phyloP scores from a whole-genome alignment of 1,139 yeast species.

The Debaryomyces coudertii region DNA sequence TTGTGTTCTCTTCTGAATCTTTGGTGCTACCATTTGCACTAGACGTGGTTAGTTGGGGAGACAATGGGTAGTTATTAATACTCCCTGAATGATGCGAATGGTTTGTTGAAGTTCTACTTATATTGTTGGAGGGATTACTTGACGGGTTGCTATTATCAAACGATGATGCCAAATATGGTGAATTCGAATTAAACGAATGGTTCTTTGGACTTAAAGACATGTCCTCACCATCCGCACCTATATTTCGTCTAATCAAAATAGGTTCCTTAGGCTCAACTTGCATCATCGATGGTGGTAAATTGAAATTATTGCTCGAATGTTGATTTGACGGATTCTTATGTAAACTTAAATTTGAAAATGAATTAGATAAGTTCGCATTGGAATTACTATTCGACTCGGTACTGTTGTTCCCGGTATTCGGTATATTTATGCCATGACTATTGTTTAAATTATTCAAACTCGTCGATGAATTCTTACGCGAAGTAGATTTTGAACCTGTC shows the following conservation, averaged over 20 bases:
- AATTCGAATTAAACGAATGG: conserved; percentile 11
- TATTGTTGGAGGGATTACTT: background rate
- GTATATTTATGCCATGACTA: conserved; percentile 17
- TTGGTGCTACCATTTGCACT: conserved; percentile 5
- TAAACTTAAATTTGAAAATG: conserved; percentile 13
- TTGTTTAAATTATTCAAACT: conserved; percentile 15
- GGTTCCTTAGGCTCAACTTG: conserved; percentile 71
- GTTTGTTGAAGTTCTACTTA: conserved; percentile 39
- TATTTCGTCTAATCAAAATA: conserved; percentile 51
- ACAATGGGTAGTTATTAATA: conserved; percentile 23
- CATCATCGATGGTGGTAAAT: conserved; percentile 69
- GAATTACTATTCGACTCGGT: conserved; percentile 7
- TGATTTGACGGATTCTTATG: conserved; percentile 8
- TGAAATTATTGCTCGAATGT: conserved; percentile 18
- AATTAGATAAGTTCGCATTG: conserved; percentile 8
- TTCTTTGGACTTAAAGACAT: conserved; percentile 13
- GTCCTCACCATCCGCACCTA: conserved; percentile 29
- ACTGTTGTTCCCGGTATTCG: conserved; percentile 15
- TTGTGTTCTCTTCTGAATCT: background rate
- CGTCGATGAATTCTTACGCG: conserved; percentile 43
- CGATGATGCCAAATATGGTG: conserved; percentile 11
- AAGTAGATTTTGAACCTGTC: conserved; percentile 37
- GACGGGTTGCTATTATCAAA: conserved; percentile 1
- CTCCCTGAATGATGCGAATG: conserved; percentile 36
- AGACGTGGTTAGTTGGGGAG: conserved; percentile 28